A percentile compares a stretch with the other conserved stretches of the same genome.
Conservation (phyloP, 768 basidiomycete species). For the Leccinum rimulosum region DNA sequence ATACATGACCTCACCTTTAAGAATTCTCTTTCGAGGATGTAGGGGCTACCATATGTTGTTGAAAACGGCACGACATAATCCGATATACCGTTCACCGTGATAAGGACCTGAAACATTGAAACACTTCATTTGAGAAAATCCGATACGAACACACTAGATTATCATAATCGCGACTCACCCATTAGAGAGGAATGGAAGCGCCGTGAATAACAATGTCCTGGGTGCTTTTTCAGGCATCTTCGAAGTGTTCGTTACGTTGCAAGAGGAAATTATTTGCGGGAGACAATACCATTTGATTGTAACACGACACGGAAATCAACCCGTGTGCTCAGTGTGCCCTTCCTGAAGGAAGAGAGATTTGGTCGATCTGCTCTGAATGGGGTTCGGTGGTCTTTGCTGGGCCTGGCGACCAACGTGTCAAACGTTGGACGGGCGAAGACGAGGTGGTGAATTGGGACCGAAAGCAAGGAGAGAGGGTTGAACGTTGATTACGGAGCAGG, state of each 20-base stretch:
- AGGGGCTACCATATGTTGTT: slow-evolving; percentile 25
- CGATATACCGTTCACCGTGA: slow-evolving; percentile 27
- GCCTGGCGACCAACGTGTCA: slow-evolving; percentile 4
- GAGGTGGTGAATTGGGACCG: slow-evolving; percentile 4
- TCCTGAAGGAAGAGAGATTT: slow-evolving; percentile 20
- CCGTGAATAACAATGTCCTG: slow-evolving; percentile 15
- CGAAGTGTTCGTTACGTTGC: slow-evolving; percentile 4
- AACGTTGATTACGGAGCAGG: slow-evolving; percentile 58
- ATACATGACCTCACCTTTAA: slow-evolving; percentile 16
- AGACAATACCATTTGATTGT: background rate
- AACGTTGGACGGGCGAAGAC: slow-evolving; percentile 1
- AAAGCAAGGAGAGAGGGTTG: slow-evolving; percentile 17
- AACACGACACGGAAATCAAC: slow-evolving; percentile 23
- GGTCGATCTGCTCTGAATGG: slow-evolving; percentile 9
- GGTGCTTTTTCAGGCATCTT: slow-evolving; percentile 8
- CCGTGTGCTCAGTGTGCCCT: slow-evolving; percentile 7
- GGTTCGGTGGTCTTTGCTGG: slow-evolving; percentile 16
- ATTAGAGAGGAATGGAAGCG: slow-evolving; percentile 26
- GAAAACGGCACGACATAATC: slow-evolving; percentile 28
- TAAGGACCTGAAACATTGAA: slow-evolving; percentile 16
- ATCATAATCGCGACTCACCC: slow-evolving; percentile 17
- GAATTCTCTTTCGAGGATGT: slow-evolving; percentile 27
- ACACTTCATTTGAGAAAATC: background rate
- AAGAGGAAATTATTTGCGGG: background rate
- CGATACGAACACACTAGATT: too few species aligned